These are phyloP conservation scores for Fomitiporia mediterranea DNA, from an alignment of 1,284 basidiomycete genomes.

Conservation along the genomic window DNA sequence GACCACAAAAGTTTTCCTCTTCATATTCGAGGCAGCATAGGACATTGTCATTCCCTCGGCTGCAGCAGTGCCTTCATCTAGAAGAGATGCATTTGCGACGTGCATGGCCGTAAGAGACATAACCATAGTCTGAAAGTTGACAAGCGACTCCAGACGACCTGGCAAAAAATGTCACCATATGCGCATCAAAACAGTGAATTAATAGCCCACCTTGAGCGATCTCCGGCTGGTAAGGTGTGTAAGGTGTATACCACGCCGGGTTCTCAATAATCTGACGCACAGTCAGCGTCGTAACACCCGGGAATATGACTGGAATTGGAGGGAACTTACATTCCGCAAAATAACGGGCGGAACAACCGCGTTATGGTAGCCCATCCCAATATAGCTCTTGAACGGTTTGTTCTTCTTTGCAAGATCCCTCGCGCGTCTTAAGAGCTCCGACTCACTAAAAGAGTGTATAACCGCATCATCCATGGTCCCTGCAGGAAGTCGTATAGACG, in stretches of 20 bases:
- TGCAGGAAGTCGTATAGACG: conserved; percentile 68
- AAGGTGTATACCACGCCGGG: conserved; percentile 97
- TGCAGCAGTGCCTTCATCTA: conserved; percentile 91
- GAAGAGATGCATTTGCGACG: conserved; percentile 89
- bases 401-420: conserved; percentile 77
- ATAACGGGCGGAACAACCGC: conserved; percentile 93
- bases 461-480: conserved; percentile 59
- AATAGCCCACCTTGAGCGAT: conserved; percentile 74
- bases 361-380: conserved; percentile 97
- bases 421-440: conserved; percentile 76
- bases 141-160: conserved; percentile 92
- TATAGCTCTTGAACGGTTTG: conserved; percentile 85
- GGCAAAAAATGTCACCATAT: conserved; percentile 19
- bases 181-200: background rate
- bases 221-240: conserved; percentile 93
- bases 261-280: conserved; percentile 81
- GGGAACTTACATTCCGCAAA: conserved; percentile 73
- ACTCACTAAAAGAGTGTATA: conserved; percentile 80
- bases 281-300: background rate
- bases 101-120: conserved; percentile 93
- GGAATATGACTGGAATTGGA: conserved; percentile 12
- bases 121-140: conserved; percentile 98
- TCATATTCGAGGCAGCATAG: conserved; percentile 58
- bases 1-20: conserved; percentile 82
- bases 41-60: conserved; percentile 92